Evolutionary conservation across 441 rosid genomes (phyloP), one percentile per base, ranked within the genome.

Genomic region (Syzygium syzygioides): DNA sequence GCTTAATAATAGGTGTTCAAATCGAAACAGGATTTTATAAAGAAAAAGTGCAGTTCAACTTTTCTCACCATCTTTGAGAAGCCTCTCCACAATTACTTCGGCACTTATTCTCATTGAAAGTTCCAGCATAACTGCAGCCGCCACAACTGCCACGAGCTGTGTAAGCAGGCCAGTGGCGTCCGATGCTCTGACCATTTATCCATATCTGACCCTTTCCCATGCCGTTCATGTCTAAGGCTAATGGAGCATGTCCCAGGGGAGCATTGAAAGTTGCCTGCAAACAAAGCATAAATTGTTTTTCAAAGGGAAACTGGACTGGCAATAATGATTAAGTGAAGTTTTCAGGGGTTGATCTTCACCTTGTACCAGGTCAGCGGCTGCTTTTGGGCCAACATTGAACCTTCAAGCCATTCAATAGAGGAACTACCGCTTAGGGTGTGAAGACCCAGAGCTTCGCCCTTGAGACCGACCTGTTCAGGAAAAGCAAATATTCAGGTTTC

Each of bases 341-440:
- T 37, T 76, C 1, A 0, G 83, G 30, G 87, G 13, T 55, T 7
- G 12, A 76, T 56, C 89, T 91, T 92, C 91, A 94, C 97, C 96
- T 95, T 95, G 93, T 94, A 94, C 97, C 97, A 95, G 28, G 94
- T 94, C 79, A 95, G 55, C 41, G 96, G 96, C 91, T 91, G 94
- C 71, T 88, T 93, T 88, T 90, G 90, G 9, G 90, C 94, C 87
- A 95, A 87, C 26, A 68, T 84, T 64, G 95, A 86, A 88, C 96
- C 96, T 89, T 92, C 89, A 32, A 32, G 89, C 97, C 97, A 95
- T 71, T 94, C 93, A 41, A 94, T 95, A 3, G 96, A 89, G 56
- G 94, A 90, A 90, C 92, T 93, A 7, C 94, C 95, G 2, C 89
- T 91, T 85, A 71, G 79, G 2, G 93, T 93, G 84, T 93, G 91